These are phyloP conservation scores for Candolleomyces eurysporus DNA, from an alignment of 768 basidiomycete species.

Conservation along the genomic window DNA sequence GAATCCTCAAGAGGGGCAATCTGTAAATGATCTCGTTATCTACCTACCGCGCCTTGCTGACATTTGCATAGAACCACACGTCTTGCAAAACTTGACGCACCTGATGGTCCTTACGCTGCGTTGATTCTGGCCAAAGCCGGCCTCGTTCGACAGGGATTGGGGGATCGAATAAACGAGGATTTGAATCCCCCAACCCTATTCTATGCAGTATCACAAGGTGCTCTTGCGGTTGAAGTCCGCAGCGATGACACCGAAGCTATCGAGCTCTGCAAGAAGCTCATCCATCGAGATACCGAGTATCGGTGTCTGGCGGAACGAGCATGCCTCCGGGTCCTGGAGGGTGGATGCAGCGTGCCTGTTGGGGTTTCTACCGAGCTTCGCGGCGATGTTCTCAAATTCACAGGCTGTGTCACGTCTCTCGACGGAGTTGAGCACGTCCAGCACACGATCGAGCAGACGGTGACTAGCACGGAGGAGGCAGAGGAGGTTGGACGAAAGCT, in stretches of 20 bases:
- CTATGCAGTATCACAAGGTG: conserved; percentile 94
- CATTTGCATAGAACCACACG: conserved; percentile 70
- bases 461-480: conserved; percentile 56
- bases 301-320: conserved; percentile 81
- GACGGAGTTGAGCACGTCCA: conserved; percentile 74
- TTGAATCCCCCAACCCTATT: conserved; percentile 73
- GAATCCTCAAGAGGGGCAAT: conserved; percentile 68
- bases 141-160: conserved; percentile 75
- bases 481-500: conserved; percentile 67
- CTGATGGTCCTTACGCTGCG: conserved; percentile 76
- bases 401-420: conserved; percentile 83
- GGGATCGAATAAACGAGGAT: conserved; percentile 72
- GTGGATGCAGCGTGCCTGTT: conserved; percentile 96
- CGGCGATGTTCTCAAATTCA: conserved; percentile 51
- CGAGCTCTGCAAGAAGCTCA: conserved; percentile 64
- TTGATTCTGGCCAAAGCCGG: conserved; percentile 94
- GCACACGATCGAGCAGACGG: conserved; percentile 50
- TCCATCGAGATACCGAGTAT: conserved; percentile 78
- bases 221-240: conserved; percentile 84
- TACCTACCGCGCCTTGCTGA: background rate
- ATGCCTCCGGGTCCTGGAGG: conserved; percentile 86
- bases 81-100: conserved; percentile 84
- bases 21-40: conserved; percentile 52
- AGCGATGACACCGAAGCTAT: conserved; percentile 57
- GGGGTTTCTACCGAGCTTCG: conserved; percentile 64